These are phyloP conservation scores for Capronia epimyces DNA, from an alignment of 2,329 filamentous ascomycete genomes.

Conservation along the genomic window DNA sequence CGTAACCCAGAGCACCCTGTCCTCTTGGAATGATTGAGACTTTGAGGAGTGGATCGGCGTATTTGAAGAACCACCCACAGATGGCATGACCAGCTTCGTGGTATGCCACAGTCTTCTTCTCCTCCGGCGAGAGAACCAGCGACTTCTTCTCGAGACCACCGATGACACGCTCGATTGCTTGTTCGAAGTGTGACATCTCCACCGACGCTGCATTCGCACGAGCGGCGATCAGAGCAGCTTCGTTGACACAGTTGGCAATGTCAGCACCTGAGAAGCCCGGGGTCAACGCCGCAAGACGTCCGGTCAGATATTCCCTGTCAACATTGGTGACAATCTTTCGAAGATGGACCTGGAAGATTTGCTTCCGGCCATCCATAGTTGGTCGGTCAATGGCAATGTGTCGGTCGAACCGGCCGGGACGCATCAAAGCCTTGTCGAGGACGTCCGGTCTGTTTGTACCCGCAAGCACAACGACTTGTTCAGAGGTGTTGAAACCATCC, in stretches of 20 bases:
- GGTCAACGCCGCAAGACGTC: conserved; percentile 83
- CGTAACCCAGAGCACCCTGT: conserved; percentile 87
- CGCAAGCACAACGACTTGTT: conserved; percentile 93
- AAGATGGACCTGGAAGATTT: conserved; percentile 93
- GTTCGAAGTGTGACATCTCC: conserved; percentile 86
- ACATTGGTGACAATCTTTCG: conserved; percentile 92
- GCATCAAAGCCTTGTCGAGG: conserved; percentile 91
- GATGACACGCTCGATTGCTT: conserved; percentile 94
- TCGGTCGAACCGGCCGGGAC: conserved; percentile 91
- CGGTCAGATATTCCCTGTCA: conserved; percentile 79
- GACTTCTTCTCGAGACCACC: conserved; percentile 97
- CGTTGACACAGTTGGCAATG: conserved; percentile 97
- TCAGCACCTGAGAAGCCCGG: conserved; percentile 96
- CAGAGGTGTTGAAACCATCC: conserved; percentile 96
- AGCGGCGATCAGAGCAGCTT: conserved; percentile 91
- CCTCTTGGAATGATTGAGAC: conserved; percentile 97
- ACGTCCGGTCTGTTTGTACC: conserved; percentile 95
- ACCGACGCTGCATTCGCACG: conserved; percentile 74
- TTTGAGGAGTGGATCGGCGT: conserved; percentile 94
- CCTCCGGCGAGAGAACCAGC: conserved; percentile 81
- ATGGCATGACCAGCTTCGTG: conserved; percentile 98
- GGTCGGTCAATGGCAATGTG: conserved; percentile 93
- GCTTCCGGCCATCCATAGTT: conserved; percentile 92
- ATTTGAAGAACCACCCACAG: conserved; percentile 95
- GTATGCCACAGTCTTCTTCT: conserved; percentile 95